Conservation (phyloP, 169 alveolate species). For the Perkinsus marinus region DNA sequence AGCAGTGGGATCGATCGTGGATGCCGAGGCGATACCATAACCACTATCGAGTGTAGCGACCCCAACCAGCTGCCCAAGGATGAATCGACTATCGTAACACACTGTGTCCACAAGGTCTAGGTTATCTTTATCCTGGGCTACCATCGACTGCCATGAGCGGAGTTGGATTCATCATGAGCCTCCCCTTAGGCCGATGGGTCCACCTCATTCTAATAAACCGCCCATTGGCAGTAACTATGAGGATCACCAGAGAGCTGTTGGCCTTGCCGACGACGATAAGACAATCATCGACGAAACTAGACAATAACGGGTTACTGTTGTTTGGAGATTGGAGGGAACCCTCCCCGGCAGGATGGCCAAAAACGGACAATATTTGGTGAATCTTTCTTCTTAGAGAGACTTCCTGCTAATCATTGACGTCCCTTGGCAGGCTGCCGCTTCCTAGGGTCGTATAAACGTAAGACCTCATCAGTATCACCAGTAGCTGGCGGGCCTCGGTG, state of each 20-base stretch:
- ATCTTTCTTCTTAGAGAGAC: too few relatives aligned
- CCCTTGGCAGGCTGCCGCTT: background rate
- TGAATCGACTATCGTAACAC: background rate
- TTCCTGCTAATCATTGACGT: background rate
- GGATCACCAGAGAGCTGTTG: background rate
- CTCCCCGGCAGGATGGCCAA: background rate
- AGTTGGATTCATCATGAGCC: background rate
- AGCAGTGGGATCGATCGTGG: background rate
- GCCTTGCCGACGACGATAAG: background rate
- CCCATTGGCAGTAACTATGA: background rate
- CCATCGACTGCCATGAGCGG: background rate
- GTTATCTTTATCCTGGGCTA: background rate
- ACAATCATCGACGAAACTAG: background rate
- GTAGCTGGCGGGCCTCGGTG: background rate
- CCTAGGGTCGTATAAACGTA: background rate
- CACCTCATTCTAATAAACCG: background rate
- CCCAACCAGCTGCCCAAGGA: background rate
- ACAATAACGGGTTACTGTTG: background rate
- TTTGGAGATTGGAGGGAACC: background rate
- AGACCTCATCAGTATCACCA: background rate
- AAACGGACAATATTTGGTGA: background rate
- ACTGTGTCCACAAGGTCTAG: background rate
- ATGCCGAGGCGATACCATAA: background rate
- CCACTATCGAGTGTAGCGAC: background rate
- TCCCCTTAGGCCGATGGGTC: background rate